Evolutionary conservation across 2,329 filamentous ascomycete species (phyloP), one percentile per base, ranked within the genome.

Genomic region (Neonectria punicea): DNA sequence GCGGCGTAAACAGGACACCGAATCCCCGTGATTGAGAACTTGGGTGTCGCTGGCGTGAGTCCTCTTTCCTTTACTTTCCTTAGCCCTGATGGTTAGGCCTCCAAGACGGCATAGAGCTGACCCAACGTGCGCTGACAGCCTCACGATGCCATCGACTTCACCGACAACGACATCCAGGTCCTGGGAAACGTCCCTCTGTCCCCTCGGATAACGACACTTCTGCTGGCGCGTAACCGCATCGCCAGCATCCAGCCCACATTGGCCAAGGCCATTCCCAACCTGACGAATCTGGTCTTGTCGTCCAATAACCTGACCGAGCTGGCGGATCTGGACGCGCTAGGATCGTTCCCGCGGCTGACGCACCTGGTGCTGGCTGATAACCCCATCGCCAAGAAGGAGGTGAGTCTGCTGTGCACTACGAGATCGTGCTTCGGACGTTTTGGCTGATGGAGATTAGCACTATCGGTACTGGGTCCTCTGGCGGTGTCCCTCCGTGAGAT

Each of bases 131-230:
- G 32, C 25, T 11, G 39, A 16, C 75, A 97, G 93, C 93, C 94
- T 74, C 94, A 97, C 87, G 96, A 98, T 84, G 90, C 93, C 71
- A 97, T 99, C 85, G 96, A 99, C 83, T 91, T 99, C 76, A 98
- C 96, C 80, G 96, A 99, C 85, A 99, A 99, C 81, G 94, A 98
- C 81, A 95, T 99, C 76, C 89, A 93, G 73, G 85, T 91, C 54
- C 88, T 99, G 69, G 91, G 90, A 70, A 98, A 98, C 83, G 97
- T 99, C 79, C 96, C 96, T 4, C 89, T 97, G 55, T 95, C 92
- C 61, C 94, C 93, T 50, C 92, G 96, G 72, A 86, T 98, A 74
- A 92, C 89, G 73, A 97, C 93, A 20, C 88, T 99, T 46, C 89
- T 99, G 53, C 88, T 97, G 59, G 94, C 94, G 58, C 90, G 94